Evolutionary conservation across 768 basidiomycete genomes (phyloP).

Genomic region (Hypholoma sublateritium): DNA sequence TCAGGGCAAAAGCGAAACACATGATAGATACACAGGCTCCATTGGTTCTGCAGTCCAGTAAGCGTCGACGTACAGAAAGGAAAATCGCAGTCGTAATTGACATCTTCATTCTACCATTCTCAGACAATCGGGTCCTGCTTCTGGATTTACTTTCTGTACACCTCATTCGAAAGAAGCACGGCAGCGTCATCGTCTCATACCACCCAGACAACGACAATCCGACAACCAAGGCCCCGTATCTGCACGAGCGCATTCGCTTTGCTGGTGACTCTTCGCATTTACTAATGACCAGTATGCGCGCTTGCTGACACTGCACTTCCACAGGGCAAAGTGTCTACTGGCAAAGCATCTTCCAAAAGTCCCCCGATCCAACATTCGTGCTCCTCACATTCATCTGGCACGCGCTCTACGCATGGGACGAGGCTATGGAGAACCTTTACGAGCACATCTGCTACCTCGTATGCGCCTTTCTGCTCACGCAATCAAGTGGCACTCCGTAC

Average conservation of each 20-base stretch:
- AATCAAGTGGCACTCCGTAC: background rate
- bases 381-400: slow-evolving; percentile 58
- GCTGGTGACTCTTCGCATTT: slow-evolving; percentile 30
- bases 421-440: slow-evolving; percentile 54
- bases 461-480: slow-evolving; percentile 9
- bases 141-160: slow-evolving; percentile 50
- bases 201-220: slow-evolving; percentile 35
- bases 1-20: slow-evolving; percentile 19
- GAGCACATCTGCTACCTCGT: slow-evolving; percentile 49
- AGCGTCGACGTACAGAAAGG: background rate
- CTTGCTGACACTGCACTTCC: background rate
- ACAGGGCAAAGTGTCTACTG: slow-evolving; percentile 47
- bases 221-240: slow-evolving; percentile 37
- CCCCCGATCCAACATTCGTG: slow-evolving; percentile 54
- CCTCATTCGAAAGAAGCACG: slow-evolving; percentile 38
- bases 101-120: background rate
- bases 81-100: background rate
- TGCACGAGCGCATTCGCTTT: slow-evolving; percentile 46
- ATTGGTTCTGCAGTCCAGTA: slow-evolving; percentile 23
- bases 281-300: background rate
- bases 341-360: slow-evolving; percentile 38
- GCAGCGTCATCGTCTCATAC: slow-evolving; percentile 48
- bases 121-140: slow-evolving; percentile 33
- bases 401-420: slow-evolving; percentile 61
- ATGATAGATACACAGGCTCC: slow-evolving; percentile 33